Percentiles rank a stretch among this genome's conserved stretches.
Conservation (phyloP, 305 asterid species). For the Petunia hybrid region DNA sequence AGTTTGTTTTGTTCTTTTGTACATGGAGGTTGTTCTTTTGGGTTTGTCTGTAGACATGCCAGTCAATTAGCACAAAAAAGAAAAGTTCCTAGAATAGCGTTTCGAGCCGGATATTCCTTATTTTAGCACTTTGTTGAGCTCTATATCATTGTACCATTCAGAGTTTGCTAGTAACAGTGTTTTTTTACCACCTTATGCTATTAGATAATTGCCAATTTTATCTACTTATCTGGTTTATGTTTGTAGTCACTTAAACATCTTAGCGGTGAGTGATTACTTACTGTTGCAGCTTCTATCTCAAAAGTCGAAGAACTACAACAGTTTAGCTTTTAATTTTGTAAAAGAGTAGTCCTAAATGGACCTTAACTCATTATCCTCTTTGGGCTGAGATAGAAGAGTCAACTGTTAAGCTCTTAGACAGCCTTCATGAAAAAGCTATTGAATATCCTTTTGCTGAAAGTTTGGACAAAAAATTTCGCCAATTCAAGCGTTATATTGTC, state of each 20-base stretch:
- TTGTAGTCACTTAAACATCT: neutral
- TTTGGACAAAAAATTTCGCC: no score
- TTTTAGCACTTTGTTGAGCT: neutral
- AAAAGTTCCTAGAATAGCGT: neutral
- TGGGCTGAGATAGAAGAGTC: no score
- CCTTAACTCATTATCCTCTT: no score
- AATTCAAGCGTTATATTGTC: no score
- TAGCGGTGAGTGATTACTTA: neutral
- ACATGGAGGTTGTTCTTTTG: conserved; percentile 8
- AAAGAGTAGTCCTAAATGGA: neutral
- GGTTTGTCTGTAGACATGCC: conserved; percentile 5
- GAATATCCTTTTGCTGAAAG: no score
- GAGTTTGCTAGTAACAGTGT: conserved; percentile 19
- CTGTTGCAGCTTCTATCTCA: neutral
- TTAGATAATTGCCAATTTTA: conserved; percentile 16
- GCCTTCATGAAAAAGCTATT: no score
- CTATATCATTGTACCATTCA: neutral
- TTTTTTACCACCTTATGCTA: neutral
- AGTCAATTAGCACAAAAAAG: neutral
- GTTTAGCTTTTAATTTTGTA: neutral
- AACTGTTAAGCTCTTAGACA: no score
- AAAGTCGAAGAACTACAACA: neutral
- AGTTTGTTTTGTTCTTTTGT: conserved; percentile 16
- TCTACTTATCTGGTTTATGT: neutral
- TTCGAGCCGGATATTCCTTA: neutral